Conservation (phyloP, 1,284 basidiomycete species). For the Malassezia globosa region DNA sequence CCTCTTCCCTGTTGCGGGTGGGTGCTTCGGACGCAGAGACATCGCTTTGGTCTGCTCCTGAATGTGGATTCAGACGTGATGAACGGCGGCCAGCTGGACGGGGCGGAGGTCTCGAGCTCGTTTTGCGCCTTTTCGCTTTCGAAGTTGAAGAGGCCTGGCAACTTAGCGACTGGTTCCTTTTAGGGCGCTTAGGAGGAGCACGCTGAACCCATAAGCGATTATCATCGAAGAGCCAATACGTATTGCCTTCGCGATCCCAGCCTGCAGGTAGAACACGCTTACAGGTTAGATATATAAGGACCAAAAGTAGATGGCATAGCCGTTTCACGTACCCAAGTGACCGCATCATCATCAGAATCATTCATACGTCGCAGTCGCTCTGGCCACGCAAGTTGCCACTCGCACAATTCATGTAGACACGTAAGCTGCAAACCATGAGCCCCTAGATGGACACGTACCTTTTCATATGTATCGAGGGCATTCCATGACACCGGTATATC, state of each 20-base stretch:
- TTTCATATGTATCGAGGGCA: conserved; percentile 49
- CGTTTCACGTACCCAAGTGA: conserved; percentile 49
- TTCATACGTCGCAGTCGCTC: conserved; percentile 51
- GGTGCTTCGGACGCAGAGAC: background rate
- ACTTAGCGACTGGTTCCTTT: conserved; percentile 1
- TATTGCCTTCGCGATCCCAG: conserved; percentile 66
- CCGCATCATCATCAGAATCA: conserved; percentile 50
- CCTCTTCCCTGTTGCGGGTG: too few relatives aligned
- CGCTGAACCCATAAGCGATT: conserved; percentile 77
- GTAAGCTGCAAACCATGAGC: conserved; percentile 31
- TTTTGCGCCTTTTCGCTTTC: conserved; percentile 21
- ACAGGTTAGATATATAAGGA: too few relatives aligned
- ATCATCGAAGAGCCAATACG: conserved; percentile 77
- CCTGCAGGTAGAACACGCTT: conserved; percentile 68
- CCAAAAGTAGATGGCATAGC: background rate
- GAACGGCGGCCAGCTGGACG: conserved; percentile 47
- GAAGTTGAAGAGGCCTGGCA: background rate
- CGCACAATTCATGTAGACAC: conserved; percentile 46
- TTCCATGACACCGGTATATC: conserved; percentile 48
- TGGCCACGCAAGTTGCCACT: conserved; percentile 53
- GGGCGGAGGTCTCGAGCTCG: conserved; percentile 20
- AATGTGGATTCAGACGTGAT: conserved; percentile 1
- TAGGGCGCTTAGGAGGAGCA: conserved; percentile 39
- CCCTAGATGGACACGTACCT: conserved; percentile 23
- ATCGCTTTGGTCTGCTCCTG: conserved; percentile 10